Conservation (phyloP, 2,329 filamentous ascomycete genomes). For the Boeremia exigua region DNA sequence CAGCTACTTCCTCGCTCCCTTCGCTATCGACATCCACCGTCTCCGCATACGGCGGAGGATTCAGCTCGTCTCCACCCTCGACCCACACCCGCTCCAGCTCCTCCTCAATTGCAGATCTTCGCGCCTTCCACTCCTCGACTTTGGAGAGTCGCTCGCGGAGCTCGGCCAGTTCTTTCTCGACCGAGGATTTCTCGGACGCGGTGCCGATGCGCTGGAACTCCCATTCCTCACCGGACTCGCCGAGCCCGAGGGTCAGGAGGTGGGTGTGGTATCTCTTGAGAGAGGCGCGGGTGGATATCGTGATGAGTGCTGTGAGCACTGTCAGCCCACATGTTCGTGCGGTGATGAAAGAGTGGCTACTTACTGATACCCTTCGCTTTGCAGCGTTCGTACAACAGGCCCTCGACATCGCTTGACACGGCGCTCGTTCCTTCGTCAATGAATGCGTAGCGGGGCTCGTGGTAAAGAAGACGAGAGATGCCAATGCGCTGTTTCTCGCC, state of each 20-base stretch:
- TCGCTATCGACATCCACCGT: constrained; percentile 11
- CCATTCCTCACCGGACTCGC: constrained; percentile 84
- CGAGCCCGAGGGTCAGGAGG: constrained; percentile 83
- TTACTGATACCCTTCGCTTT: constrained; percentile 93
- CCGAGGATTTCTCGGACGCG: constrained; percentile 87
- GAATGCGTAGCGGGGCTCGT: constrained; percentile 92
- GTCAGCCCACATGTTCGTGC: not conserved
- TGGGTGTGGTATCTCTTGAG: constrained; percentile 95
- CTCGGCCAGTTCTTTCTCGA: constrained; percentile 88
- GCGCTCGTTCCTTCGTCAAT: constrained; percentile 96
- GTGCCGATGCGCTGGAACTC: constrained; percentile 93
- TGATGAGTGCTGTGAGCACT: constrained; percentile 73
- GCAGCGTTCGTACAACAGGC: constrained; percentile 87
- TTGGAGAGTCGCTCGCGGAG: constrained; percentile 78
- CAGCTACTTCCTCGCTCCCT: constrained; percentile 4
- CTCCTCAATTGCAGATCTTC: constrained; percentile 79
- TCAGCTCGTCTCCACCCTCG: constrained; percentile 47
- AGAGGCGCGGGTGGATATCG: constrained; percentile 91
- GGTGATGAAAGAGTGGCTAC: constrained; percentile 44
- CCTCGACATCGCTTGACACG: constrained; percentile 93
- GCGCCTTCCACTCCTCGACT: constrained; percentile 82
- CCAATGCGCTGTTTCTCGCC: constrained; percentile 97
- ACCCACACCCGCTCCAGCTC: constrained; percentile 75
- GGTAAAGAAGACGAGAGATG: constrained; percentile 88
- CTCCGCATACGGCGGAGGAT: constrained; percentile 46